A percentile compares a stretch with the other conserved stretches of the same genome.
Conservation (phyloP, 495 filamentous ascomycete genomes). For the Aspergillus wentii region DNA sequence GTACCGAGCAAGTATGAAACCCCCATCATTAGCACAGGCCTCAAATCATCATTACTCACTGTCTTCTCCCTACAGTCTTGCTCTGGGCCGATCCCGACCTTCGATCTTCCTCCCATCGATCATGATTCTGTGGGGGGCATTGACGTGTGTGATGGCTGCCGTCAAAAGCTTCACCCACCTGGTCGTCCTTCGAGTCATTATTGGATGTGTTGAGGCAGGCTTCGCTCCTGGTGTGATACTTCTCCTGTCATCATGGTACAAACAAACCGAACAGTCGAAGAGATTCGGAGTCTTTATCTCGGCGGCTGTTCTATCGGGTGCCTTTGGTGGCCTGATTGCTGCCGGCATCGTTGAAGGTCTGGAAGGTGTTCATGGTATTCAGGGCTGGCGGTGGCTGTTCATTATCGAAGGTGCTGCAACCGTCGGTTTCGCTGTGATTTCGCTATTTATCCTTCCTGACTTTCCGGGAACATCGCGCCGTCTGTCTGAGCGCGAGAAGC, state of each 20-base stretch:
- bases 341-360: slow-evolving; percentile 28
- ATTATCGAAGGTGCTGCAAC: slow-evolving; percentile 63
- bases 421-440: slow-evolving; percentile 16
- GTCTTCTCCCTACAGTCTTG: slow-evolving; percentile 24
- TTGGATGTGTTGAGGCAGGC: slow-evolving; percentile 39
- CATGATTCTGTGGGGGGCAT: slow-evolving; percentile 35
- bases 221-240: slow-evolving; percentile 42
- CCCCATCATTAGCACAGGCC: too few relatives aligned
- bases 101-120: slow-evolving; percentile 41
- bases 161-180: slow-evolving; percentile 39
- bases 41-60: not conserved
- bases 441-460: slow-evolving; percentile 25
- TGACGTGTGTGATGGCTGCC: slow-evolving; percentile 36
- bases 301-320: slow-evolving; percentile 43
- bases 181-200: slow-evolving; percentile 25
- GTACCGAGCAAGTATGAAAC: slow-evolving; percentile 29
- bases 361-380: slow-evolving; percentile 47
- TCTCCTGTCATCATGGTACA: slow-evolving; percentile 48
- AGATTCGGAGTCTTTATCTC: slow-evolving; percentile 47
- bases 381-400: slow-evolving; percentile 67
- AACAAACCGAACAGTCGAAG: slow-evolving; percentile 44
- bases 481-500: slow-evolving; percentile 17
- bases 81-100: slow-evolving; percentile 32
- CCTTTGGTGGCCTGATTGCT: slow-evolving; percentile 48
- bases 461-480: slow-evolving; percentile 21